phyloP scores from a whole-genome alignment of 176 grass and related monocot genomes.

The maize (Zea mays) region Zm-B73-REFERENCE-NAM-5.0 NC_050102.1:135424501-135425000 shows the following conservation, averaged over 20 bases:
- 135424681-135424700: slow-evolving; percentile 81
- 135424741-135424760: slow-evolving; percentile 81
- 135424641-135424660: slow-evolving; percentile 84
- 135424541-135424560: slow-evolving; percentile 59
- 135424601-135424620: slow-evolving; percentile 78
- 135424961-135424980: slow-evolving; percentile 46
- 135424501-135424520: slow-evolving; percentile 63
- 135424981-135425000: slow-evolving; percentile 36
- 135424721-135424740: slow-evolving; percentile 94
- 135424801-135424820: slow-evolving; percentile 93
- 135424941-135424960: slow-evolving; percentile 22
- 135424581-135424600: slow-evolving; percentile 86
- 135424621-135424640: slow-evolving; percentile 81
- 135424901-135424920: slow-evolving; percentile 91
- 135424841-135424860: slow-evolving; percentile 60
- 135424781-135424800: slow-evolving; percentile 94
- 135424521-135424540: slow-evolving; percentile 77
- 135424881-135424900: slow-evolving; percentile 83
- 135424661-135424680: slow-evolving; percentile 82
- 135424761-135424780: slow-evolving; percentile 76
- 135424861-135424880: slow-evolving; percentile 60
- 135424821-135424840: slow-evolving; percentile 56
- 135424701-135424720: slow-evolving; percentile 76
- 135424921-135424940: slow-evolving; percentile 67
- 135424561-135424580: slow-evolving; percentile 74